phyloP scores from a whole-genome alignment of 2,329 filamentous ascomycete genomes.

The Sordariomycetes sp. region DNA sequence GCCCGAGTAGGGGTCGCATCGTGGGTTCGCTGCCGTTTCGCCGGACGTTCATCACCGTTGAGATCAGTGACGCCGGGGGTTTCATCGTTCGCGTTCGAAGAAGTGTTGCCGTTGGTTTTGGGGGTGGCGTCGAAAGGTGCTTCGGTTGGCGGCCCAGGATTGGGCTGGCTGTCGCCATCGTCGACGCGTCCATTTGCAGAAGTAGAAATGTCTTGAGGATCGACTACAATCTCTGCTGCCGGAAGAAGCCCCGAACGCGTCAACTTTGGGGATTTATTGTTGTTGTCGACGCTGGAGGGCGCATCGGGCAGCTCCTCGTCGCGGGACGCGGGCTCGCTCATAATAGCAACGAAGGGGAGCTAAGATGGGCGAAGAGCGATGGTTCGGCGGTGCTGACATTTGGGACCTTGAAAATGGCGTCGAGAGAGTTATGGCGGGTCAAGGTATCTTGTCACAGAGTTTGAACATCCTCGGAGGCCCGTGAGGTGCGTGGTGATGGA shows the following conservation, averaged over 20 bases:
- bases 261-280: slow-evolving; percentile 5
- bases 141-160: slow-evolving; percentile 4
- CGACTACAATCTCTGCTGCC: background rate
- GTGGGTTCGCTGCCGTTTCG: slow-evolving; percentile 57
- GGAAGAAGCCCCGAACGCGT: slow-evolving; percentile 2
- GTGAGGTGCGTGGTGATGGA: slow-evolving; percentile 33
- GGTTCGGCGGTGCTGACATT: slow-evolving; percentile 50
- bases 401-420: slow-evolving; percentile 45
- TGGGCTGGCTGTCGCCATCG: slow-evolving; percentile 8
- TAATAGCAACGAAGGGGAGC: slow-evolving; percentile 35
- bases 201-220: background rate
- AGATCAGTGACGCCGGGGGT: slow-evolving; percentile 32
- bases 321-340: slow-evolving; percentile 53
- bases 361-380: slow-evolving; percentile 35
- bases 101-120: slow-evolving; percentile 17
- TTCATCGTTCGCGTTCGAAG: slow-evolving; percentile 15
- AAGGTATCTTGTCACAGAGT: slow-evolving; percentile 36
- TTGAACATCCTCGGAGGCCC: slow-evolving; percentile 45
- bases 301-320: slow-evolving; percentile 25
- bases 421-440: slow-evolving; percentile 38
- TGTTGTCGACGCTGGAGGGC: slow-evolving; percentile 3
- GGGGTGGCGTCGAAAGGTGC: slow-evolving; percentile 10
- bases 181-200: slow-evolving; percentile 5
- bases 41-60: slow-evolving; percentile 37
- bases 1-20: slow-evolving; percentile 31